Evolutionary conservation across 75 land plant species (phyloP), one percentile per base, ranked within the genome.

Genomic region (Cupressus sempervirens): DNA sequence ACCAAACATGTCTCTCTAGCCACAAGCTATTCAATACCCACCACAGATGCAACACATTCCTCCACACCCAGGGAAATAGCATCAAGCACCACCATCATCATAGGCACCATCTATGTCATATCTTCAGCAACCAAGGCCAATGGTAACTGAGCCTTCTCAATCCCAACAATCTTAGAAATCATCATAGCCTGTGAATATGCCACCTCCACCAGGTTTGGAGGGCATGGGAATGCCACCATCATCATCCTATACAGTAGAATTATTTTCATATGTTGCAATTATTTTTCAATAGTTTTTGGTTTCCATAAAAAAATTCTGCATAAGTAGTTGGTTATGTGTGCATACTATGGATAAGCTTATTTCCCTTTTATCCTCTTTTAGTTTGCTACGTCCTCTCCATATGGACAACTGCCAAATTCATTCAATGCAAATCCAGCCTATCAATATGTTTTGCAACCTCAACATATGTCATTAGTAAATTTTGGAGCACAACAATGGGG

Each of bases 181-280:
- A 81, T 52, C 58, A 23, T 88, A 91, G 14, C 76, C 86, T 8
- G 41, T 82, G 11, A 87, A 52, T 84, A 77, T 77, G 80, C 84
- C 72, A 15, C 84, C 82, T 88, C 86, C 87, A 50, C 86, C 92
- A 81, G 86, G 83, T 83, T 52, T 83, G 26, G 90, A 87, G 73
- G 88, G 84, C 18, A 70, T 72, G 36, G 91, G 86, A 84, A 81
- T 84, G 81, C 86, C 88, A 16, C 62, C 86, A 5, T 87, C 91
- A 76, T 87, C 92, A 79, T 86, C 94, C 67, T 93, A 89, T 81
- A 84, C 90, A 18, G 94, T 93, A 89, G 35, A 3, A 12, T 82
- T 36, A 18, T 14, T 83, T 45, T 81, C 82, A 40, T 43, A 15
- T 58, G n/a, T 30, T 83, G 15, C 32, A 1, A 56, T 18, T 56